phyloP scores from a whole-genome alignment of 116 monocot genomes.

The Trichopus zeylanicus region DNA sequence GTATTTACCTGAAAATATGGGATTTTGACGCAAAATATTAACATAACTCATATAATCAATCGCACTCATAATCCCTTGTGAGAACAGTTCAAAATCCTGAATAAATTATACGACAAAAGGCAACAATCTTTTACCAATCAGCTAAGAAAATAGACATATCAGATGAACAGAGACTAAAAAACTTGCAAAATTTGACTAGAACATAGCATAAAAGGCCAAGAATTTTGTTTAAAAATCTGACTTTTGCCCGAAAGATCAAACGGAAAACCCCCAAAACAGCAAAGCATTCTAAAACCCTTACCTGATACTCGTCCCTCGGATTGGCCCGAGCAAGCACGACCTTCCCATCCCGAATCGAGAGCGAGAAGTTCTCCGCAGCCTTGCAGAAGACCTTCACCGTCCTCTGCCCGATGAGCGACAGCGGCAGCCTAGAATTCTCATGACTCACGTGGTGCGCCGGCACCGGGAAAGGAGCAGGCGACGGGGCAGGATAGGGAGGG shows the following conservation, averaged over 20 bases:
- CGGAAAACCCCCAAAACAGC: neutral
- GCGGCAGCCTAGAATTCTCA: too few relatives aligned
- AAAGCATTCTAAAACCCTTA: neutral
- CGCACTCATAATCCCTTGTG: too few relatives aligned
- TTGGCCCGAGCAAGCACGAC: conserved; percentile 26
- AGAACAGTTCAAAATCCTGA: too few relatives aligned
- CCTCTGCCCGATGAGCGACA: neutral
- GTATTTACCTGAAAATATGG: too few relatives aligned
- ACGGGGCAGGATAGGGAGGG: neutral
- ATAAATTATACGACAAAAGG: too few relatives aligned
- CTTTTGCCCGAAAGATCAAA: neutral
- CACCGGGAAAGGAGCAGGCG: neutral
- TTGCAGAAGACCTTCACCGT: conserved; percentile 39
- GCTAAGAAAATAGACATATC: too few relatives aligned
- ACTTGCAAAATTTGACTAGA: too few relatives aligned
- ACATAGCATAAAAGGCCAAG: too few relatives aligned
- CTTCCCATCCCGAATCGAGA: conserved; percentile 28
- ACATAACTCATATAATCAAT: too few relatives aligned
- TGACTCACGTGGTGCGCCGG: neutral
- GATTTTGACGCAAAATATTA: too few relatives aligned
- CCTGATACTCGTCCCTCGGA: conserved; percentile 31
- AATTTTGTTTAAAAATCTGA: neutral
- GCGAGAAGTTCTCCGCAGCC: conserved; percentile 33
- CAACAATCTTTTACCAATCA: too few relatives aligned
- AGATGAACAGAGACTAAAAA: too few relatives aligned